phyloP scores from a whole-genome alignment of 2,329 filamentous ascomycete genomes.

The Colletotrichum graminicola region DNA sequence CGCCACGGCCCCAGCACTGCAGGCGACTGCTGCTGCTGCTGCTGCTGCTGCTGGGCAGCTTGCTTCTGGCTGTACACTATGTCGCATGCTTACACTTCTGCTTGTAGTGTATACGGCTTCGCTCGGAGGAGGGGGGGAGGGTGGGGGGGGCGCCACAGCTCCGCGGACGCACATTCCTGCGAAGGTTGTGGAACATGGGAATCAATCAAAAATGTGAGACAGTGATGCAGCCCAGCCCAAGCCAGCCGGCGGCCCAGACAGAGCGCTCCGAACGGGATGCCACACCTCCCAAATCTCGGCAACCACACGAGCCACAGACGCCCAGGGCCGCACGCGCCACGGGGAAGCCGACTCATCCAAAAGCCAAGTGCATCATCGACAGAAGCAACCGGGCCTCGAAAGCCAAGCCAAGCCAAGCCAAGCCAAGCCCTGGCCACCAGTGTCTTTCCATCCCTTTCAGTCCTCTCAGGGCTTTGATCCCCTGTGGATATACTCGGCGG shows the following conservation, averaged over 20 bases:
- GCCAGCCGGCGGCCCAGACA: conserved; percentile 33
- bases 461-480: conserved; percentile 1
- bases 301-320: conserved; percentile 35
- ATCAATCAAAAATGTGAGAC: conserved; percentile 38
- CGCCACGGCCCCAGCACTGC: conserved; percentile 21
- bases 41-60: background rate
- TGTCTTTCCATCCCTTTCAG: conserved; percentile 13
- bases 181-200: conserved; percentile 37
- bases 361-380: conserved; percentile 35
- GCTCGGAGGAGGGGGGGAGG: background rate
- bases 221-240: conserved; percentile 37
- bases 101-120: conserved; percentile 15
- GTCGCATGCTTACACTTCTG: conserved; percentile 9
- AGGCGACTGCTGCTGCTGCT: conserved; percentile 15
- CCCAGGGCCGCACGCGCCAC: conserved; percentile 38
- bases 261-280: conserved; percentile 23
- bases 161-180: conserved; percentile 37
- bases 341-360: conserved; percentile 37
- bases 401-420: conserved; percentile 34
- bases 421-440: conserved; percentile 19
- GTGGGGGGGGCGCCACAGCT: conserved; percentile 2
- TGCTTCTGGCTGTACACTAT: conserved; percentile 1
- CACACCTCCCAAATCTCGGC: conserved; percentile 20
- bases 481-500: conserved; percentile 19
- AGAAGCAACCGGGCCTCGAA: conserved; percentile 19